Evolutionary conservation across 179 eudicot genomes (phyloP).

Genomic region (Beta macrorhiza): DNA sequence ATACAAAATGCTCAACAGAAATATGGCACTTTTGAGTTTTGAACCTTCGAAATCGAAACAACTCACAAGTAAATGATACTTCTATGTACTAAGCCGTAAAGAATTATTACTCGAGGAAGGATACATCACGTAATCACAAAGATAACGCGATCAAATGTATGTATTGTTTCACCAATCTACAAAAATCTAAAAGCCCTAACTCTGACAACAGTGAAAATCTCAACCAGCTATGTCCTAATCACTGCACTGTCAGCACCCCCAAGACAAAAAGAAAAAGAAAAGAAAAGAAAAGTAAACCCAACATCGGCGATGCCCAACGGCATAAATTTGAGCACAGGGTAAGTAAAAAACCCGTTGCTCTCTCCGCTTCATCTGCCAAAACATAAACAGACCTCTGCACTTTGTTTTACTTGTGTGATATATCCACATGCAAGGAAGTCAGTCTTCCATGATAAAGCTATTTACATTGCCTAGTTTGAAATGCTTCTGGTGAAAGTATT

Average conservation of each 20-base stretch:
- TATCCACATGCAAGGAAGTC: constrained; percentile 1
- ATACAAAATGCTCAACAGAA: neutral
- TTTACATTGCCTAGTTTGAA: constrained; percentile 47
- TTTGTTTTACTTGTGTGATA: neutral
- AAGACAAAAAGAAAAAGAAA: neutral
- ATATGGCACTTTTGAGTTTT: neutral
- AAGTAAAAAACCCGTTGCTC: neutral
- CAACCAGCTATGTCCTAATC: constrained; percentile 15
- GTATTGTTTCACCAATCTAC: constrained; percentile 18
- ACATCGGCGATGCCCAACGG: neutral
- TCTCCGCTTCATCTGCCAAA: neutral
- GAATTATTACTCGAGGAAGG: neutral
- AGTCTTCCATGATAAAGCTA: constrained; percentile 33
- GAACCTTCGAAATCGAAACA: constrained; percentile 9
- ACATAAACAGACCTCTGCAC: neutral
- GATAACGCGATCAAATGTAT: constrained; percentile 10
- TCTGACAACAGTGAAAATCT: constrained; percentile 15
- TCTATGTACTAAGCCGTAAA: neutral
- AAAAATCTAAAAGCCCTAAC: constrained; percentile 14
- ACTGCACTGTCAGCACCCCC: constrained; percentile 14
- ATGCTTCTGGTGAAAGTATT: constrained; percentile 40
- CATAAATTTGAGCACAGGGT: constrained; percentile 11
- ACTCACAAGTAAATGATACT: neutral
- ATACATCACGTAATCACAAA: constrained; percentile 7
- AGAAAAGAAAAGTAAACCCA: too few species aligned